phyloP scores from a whole-genome alignment of 2,329 filamentous ascomycete genomes.

The Sporothrix dimorphospora region DNA sequence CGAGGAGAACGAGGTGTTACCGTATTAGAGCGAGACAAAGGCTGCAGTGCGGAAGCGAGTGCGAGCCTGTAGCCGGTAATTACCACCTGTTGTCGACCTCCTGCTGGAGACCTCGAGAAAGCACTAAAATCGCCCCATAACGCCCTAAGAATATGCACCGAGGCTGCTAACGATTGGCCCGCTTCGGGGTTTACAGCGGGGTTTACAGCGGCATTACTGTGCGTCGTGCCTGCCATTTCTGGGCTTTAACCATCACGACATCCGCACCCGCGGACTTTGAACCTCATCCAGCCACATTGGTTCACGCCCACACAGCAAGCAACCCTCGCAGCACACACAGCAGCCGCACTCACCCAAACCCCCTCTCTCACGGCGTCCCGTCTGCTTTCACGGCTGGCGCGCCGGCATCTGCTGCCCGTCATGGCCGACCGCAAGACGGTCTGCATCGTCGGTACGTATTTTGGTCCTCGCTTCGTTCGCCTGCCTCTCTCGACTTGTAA shows the following conservation, averaged over 20 bases:
- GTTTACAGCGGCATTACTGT: background rate
- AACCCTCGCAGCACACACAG: background rate
- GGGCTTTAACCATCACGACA: background rate
- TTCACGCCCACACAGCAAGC: background rate
- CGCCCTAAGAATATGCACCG: background rate
- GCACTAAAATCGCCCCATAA: background rate
- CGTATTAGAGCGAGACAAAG: background rate
- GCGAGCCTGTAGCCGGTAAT: background rate
- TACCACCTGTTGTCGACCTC: too few species aligned
- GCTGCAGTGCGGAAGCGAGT: background rate
- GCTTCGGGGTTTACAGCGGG: background rate
- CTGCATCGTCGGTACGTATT: conserved; percentile 53
- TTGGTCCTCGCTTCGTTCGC: background rate
- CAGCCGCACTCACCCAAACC: background rate
- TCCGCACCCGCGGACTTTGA: background rate
- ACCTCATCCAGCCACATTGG: background rate
- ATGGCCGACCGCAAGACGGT: conserved; percentile 46
- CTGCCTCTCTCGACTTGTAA: too few species aligned
- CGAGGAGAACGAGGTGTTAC: too few species aligned
- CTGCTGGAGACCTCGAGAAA: background rate
- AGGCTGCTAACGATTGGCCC: background rate
- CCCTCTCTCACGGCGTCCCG: background rate
- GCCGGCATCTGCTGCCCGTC: background rate
- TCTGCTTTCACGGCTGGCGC: background rate
- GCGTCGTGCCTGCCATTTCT: background rate